Conservation (phyloP, 2,329 filamentous ascomycete species). For the Claviceps quebecensis region DNA sequence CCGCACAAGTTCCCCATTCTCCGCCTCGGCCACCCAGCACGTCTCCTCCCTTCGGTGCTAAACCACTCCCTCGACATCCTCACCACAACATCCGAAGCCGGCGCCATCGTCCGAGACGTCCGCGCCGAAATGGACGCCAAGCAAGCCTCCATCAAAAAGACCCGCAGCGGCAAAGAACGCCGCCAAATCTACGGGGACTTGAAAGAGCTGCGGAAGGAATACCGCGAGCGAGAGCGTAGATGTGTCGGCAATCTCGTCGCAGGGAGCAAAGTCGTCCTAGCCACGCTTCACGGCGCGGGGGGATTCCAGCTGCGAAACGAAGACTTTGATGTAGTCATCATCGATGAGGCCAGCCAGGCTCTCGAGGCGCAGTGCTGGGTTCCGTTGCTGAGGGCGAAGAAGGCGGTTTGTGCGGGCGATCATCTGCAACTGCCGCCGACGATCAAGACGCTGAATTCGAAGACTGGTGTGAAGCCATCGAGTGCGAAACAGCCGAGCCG, state of each 20-base stretch:
- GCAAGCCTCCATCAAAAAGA: conserved; percentile 78
- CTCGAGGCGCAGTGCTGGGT: conserved; percentile 97
- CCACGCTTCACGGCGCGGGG: conserved; percentile 84
- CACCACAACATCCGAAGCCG: conserved; percentile 80
- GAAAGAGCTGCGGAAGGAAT: conserved; percentile 77
- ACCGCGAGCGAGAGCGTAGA: conserved; percentile 65
- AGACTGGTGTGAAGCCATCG: conserved; percentile 23
- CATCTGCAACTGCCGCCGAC: conserved; percentile 90
- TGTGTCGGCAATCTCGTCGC: conserved; percentile 66
- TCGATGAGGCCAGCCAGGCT: conserved; percentile 93
- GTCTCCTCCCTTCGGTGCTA: conserved; percentile 74
- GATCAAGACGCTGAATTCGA: conserved; percentile 63
- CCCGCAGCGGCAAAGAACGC: conserved; percentile 64
- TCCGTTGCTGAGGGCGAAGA: conserved; percentile 62
- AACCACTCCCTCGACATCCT: conserved; percentile 84
- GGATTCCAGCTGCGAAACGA: conserved; percentile 68
- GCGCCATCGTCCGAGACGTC: conserved; percentile 77
- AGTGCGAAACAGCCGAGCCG: too few relatives aligned
- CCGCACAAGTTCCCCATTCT: conserved; percentile 77
- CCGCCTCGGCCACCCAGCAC: conserved; percentile 81
- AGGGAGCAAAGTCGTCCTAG: conserved; percentile 74
- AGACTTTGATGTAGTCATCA: conserved; percentile 82
- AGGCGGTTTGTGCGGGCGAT: conserved; percentile 84
- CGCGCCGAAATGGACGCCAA: conserved; percentile 87
- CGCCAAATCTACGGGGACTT: conserved; percentile 74